Base-by-base conservation (phyloP, 1,139 yeast species). In the Yamadazyma triangularis region DNA sequence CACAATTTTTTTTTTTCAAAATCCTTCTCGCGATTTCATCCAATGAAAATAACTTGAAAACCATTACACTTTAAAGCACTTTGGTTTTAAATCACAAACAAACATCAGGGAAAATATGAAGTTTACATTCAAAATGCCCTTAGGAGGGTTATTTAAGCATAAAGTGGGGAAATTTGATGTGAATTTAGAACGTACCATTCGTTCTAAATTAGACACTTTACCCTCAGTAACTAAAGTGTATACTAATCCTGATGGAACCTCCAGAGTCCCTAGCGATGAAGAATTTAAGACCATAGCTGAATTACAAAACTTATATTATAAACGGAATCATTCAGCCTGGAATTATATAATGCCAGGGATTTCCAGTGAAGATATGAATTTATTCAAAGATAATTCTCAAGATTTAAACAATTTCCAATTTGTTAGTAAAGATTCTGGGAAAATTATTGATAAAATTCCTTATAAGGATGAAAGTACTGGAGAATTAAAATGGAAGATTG, bases 371-470 rank as follows among this genome's bases (percentile, higher is more conserved):
- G 79, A 82, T 53, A 68, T 75, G 47, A 70, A 68, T 38, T 64
- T 81, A 46, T 79, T 68, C 52, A 58, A 69, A 43, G 80, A 75
- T 51, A 84, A 84, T 62, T 70, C 80, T 26, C 71, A 68, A 39
- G 84, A 78, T 53, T 72, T 85, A 50, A 60, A 64, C 40, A 72
- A 73, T 50, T 75, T 79, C 45, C 77, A 70, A 53, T 78, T 71
- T 54, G 79, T 64, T 52, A 75, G 61, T 48, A 79, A 73, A 58
- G 85, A 78, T 29, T 69, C 81, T 1, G 75, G 80, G 28, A 70
- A 74, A 48, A 81, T 85, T 48, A 73, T 86, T 43, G 95, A 85
- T 57, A 85, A 85, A 61, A 77, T 85, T 40, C 95, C 95, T 32
- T 84, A 77, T 52, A 84, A 80, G 58, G 93, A 83, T 56, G 79